Conservation (phyloP, 345 rosid genomes). For the Passiflora organensis region DNA sequence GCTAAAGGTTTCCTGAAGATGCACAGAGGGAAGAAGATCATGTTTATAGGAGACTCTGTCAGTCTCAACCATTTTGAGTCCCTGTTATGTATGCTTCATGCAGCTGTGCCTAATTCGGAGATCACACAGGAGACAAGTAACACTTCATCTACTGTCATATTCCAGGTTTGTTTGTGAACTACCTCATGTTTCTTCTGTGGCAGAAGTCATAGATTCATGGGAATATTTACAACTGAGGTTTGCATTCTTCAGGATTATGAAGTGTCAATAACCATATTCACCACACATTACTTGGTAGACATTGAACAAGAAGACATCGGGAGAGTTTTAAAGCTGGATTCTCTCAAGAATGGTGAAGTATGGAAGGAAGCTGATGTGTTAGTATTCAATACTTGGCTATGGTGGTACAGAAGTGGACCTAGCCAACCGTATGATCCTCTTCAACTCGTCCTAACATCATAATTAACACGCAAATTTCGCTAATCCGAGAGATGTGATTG, state of each 20-base stretch:
- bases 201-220: not conserved
- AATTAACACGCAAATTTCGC: no score
- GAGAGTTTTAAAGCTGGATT: slow-evolving; percentile 53
- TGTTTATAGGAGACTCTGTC: slow-evolving; percentile 62
- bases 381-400: slow-evolving; percentile 65
- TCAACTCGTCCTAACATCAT: no score
- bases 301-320: slow-evolving; percentile 38
- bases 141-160: slow-evolving; percentile 20
- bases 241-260: slow-evolving; percentile 39
- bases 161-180: slow-evolving; percentile 50
- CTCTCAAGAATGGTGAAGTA: slow-evolving; percentile 31
- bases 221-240: not conserved
- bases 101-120: slow-evolving; percentile 39
- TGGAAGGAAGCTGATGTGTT: slow-evolving; percentile 56
- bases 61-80: slow-evolving; percentile 63
- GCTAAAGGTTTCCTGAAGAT: slow-evolving; percentile 38
- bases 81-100: slow-evolving; percentile 47
- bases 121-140: slow-evolving; percentile 15
- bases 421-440: slow-evolving; percentile 44
- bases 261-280: slow-evolving; percentile 38
- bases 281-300: slow-evolving; percentile 44
- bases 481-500: no score
- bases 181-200: not conserved
- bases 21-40: slow-evolving; percentile 42
- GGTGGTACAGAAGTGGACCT: slow-evolving; percentile 61